These are phyloP conservation scores for Dimocarpus longan DNA, from an alignment of 345 rosid genomes.

Conservation along the genomic window DNA sequence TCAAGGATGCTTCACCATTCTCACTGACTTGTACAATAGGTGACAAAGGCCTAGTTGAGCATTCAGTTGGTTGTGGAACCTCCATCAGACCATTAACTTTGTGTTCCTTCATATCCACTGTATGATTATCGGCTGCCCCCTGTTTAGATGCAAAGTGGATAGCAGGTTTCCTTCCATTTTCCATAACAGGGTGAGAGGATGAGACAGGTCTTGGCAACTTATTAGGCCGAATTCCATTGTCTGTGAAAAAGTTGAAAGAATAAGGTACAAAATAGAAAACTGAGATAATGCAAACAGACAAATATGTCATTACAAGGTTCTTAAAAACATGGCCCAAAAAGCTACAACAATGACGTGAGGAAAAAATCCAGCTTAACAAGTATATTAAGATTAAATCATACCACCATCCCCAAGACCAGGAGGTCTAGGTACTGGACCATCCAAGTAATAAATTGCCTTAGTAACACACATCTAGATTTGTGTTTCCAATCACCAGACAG, in stretches of 20 bases:
- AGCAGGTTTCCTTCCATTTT: conserved; percentile 48
- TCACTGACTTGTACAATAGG: conserved; percentile 35
- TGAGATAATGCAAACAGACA: not conserved
- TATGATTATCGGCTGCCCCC: conserved; percentile 27
- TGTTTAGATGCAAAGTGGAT: conserved; percentile 28
- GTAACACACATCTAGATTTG: conserved; percentile 2
- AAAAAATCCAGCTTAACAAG: conserved; percentile 15
- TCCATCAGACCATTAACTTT: conserved; percentile 48
- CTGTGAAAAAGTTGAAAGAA: conserved; percentile 46
- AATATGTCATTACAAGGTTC: not conserved
- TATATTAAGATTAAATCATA: conserved; percentile 13
- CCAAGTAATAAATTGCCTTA: conserved; percentile 17
- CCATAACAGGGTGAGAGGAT: conserved; percentile 32
- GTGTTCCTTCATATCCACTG: conserved; percentile 39
- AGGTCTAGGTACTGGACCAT: conserved; percentile 19
- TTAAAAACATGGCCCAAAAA: not conserved
- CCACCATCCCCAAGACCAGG: conserved; percentile 24
- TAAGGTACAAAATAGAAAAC: conserved; percentile 15
- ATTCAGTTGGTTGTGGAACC: conserved; percentile 27
- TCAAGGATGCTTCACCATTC: conserved; percentile 41
- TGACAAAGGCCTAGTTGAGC: conserved; percentile 28
- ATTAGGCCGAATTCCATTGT: conserved; percentile 41
- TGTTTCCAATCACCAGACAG: conserved; percentile 28
- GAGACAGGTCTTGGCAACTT: conserved; percentile 46
- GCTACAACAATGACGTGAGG: conserved; percentile 1